Conservation (phyloP, 306 rosid genomes). For the Cicer judaicum region DNA sequence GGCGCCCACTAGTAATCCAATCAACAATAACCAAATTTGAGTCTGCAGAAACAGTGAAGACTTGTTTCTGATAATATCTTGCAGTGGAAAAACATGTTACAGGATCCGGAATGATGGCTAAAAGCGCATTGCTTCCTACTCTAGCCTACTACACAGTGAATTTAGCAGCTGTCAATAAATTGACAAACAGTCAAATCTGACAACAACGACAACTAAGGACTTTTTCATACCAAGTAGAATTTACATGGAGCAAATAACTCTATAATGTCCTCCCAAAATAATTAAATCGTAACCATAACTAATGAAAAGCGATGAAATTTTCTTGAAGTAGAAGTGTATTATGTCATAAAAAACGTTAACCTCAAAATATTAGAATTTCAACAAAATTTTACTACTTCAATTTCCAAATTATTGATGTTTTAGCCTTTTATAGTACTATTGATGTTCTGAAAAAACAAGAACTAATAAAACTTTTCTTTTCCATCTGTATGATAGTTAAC, state of each 20-base stretch:
- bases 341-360: constrained; percentile 14
- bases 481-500: too few species aligned
- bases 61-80: constrained; percentile 88
- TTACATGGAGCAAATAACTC: background rate
- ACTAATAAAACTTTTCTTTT: too few species aligned
- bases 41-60: constrained; percentile 61
- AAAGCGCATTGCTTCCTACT: constrained; percentile 75
- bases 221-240: background rate
- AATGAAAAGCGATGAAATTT: constrained; percentile 18
- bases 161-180: constrained; percentile 43
- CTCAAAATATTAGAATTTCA: constrained; percentile 12
- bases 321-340: background rate
- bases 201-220: background rate
- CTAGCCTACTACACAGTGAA: constrained; percentile 71
- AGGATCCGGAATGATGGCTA: constrained; percentile 90
- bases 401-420: background rate
- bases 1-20: constrained; percentile 98
- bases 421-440: background rate
- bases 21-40: constrained; percentile 90
- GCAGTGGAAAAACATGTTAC: constrained; percentile 97
- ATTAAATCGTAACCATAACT: background rate
- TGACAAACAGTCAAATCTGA: background rate
- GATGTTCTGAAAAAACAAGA: background rate
- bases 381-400: background rate
- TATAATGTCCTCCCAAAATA: background rate